A percentile compares a stretch with the other conserved stretches of the same genome.
Conservation (phyloP, 306 rosid genomes). For the Cucurbita argyrosperma region DNA sequence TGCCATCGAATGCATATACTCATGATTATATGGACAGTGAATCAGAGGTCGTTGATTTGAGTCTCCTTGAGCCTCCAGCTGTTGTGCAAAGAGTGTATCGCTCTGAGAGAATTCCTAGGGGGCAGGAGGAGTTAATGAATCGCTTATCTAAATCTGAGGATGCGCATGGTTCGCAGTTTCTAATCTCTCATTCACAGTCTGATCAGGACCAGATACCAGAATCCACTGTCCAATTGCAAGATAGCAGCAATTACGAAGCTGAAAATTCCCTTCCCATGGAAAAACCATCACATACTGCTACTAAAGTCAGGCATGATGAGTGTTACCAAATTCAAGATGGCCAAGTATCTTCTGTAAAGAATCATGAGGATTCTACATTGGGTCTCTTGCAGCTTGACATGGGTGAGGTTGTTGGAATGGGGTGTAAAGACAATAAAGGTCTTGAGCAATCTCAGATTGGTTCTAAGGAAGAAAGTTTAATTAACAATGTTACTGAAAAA, state of each 20-base stretch:
- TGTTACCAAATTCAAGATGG: conserved; percentile 25
- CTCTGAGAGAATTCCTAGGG: conserved; percentile 87
- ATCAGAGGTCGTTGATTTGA: conserved; percentile 47
- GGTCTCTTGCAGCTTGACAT: conserved; percentile 25
- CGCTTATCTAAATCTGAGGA: conserved; percentile 79
- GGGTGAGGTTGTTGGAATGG: conserved; percentile 24
- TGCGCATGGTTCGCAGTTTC: conserved; percentile 47
- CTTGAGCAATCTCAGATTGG: conserved; percentile 17
- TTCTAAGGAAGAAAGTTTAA: conserved; percentile 20
- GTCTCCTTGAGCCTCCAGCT: conserved; percentile 50
- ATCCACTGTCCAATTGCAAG: conserved; percentile 24
- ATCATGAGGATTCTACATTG: conserved; percentile 20
- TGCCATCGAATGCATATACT: conserved; percentile 30
- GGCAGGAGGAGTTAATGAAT: conserved; percentile 65
- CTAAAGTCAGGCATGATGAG: conserved; percentile 33
- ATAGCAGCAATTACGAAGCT: conserved; percentile 24
- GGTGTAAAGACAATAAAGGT: conserved; percentile 10
- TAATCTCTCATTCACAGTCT: conserved; percentile 43
- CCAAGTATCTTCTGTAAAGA: conserved; percentile 32
- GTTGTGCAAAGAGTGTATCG: conserved; percentile 58
- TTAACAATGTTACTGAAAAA: conserved; percentile 25
- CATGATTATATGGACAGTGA: conserved; percentile 33
- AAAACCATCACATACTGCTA: conserved; percentile 22
- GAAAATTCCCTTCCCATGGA: conserved; percentile 23
- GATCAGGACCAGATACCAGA: conserved; percentile 35